phyloP scores from a whole-genome alignment of 768 basidiomycete species.

The Astraeus odoratus region DNA sequence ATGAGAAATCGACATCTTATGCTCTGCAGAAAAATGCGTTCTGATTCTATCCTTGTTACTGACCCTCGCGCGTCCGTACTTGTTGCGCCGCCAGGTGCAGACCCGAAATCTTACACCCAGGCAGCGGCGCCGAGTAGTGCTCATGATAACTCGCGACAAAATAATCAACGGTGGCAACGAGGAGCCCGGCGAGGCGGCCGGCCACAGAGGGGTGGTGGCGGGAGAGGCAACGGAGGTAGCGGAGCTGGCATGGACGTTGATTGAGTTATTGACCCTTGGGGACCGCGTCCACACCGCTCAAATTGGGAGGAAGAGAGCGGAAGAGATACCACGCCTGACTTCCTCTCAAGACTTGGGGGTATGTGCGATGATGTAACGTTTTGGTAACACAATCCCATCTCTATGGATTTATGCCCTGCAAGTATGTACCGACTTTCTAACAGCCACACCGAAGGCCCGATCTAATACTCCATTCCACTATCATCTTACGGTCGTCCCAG shows the following conservation, averaged over 20 bases:
- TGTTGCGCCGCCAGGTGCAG: conserved; percentile 59
- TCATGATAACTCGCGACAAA: conserved; percentile 13
- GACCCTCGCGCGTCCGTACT: conserved; percentile 64
- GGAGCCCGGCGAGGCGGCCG: conserved; percentile 20
- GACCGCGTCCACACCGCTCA: too few species aligned
- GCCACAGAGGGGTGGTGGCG: conserved; percentile 17
- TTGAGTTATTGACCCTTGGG: conserved; percentile 11
- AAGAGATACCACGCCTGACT: too few species aligned
- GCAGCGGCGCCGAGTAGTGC: neutral
- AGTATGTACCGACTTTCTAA: too few species aligned
- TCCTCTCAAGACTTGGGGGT: too few species aligned
- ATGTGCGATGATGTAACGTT: too few species aligned
- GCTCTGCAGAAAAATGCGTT: conserved; percentile 71
- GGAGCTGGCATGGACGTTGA: conserved; percentile 24
- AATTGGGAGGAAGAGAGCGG: too few species aligned
- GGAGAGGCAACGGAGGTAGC: conserved; percentile 11
- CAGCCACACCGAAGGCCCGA: too few species aligned
- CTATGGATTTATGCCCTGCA: too few species aligned
- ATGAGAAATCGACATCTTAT: neutral
- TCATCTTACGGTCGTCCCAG: too few species aligned
- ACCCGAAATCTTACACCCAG: conserved; percentile 46
- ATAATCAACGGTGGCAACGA: conserved; percentile 22
- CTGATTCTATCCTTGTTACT: conserved; percentile 58
- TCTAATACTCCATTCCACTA: too few species aligned
- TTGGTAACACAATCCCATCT: too few species aligned